Percentiles rank a stretch among this genome's conserved stretches.
Evolutionary conservation across 2,329 filamentous ascomycete genomes (phyloP).

Genomic region (Elsinoe perseae): DNA sequence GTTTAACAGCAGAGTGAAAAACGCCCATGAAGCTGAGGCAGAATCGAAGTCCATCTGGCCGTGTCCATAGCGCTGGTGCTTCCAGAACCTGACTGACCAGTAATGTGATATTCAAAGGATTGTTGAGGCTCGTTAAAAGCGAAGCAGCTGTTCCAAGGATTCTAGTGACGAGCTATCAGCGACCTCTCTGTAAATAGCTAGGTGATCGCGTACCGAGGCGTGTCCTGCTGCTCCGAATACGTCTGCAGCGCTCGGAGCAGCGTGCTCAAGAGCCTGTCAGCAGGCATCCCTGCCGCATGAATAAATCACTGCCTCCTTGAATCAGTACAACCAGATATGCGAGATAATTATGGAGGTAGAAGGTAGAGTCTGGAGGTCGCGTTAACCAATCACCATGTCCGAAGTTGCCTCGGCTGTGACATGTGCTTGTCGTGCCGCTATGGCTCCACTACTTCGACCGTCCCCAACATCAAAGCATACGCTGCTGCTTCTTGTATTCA

Average conservation of each 20-base stretch:
- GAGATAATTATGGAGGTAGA: background rate
- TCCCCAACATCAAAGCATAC: background rate
- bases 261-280: conserved; percentile 59
- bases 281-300: conserved; percentile 46
- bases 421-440: background rate
- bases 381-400: background rate
- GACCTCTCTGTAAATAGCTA: background rate
- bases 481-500: background rate
- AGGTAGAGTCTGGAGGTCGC: background rate
- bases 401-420: background rate
- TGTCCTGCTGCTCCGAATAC: conserved; percentile 52
- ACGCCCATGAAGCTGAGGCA: conserved; percentile 61
- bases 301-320: background rate
- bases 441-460: background rate
- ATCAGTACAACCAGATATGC: too few species aligned
- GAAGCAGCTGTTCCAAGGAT: conserved; percentile 59
- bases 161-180: conserved; percentile 24
- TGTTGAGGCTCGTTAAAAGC: conserved; percentile 61
- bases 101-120: conserved; percentile 66
- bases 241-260: conserved; percentile 57
- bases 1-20: conserved; percentile 60
- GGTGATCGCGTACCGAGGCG: conserved; percentile 42
- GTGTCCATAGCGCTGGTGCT: conserved; percentile 62
- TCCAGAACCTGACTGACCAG: conserved; percentile 65
- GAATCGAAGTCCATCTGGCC: conserved; percentile 53